Conservation (phyloP, 1,284 basidiomycete genomes). For the Sporisorium sorghi region DNA sequence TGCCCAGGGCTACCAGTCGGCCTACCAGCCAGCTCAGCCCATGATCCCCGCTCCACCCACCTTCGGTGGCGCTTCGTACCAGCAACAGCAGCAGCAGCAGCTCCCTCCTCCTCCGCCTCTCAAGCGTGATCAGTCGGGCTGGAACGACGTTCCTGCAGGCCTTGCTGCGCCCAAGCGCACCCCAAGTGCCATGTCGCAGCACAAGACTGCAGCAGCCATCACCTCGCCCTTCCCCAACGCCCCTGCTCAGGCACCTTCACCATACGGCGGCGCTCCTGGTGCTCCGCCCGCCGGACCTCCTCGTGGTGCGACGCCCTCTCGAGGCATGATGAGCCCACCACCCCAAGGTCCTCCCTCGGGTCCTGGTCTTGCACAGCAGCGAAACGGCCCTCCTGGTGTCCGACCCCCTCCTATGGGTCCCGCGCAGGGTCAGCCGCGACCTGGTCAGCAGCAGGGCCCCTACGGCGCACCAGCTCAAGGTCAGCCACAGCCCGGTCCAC, state of each 20-base stretch:
- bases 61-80: constrained; percentile 55
- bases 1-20: constrained; percentile 69
- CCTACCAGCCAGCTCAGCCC: constrained; percentile 53
- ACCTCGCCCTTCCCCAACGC: constrained; percentile 88
- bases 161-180: constrained; percentile 65
- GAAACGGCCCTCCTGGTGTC: constrained; percentile 36
- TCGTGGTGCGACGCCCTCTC: constrained; percentile 56
- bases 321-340: constrained; percentile 70
- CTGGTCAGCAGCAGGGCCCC: constrained; percentile 25
- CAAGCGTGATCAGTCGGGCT: constrained; percentile 80
- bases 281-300: constrained; percentile 66
- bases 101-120: constrained; percentile 71
- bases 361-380: constrained; percentile 43
- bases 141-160: constrained; percentile 85
- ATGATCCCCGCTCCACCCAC: constrained; percentile 70
- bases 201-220: constrained; percentile 72
- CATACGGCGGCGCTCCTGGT: constrained; percentile 45
- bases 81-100: constrained; percentile 43
- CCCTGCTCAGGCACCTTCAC: constrained; percentile 50
- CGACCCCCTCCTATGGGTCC: constrained; percentile 39
- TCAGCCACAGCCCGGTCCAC: constrained; percentile 38
- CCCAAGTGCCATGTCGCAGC: constrained; percentile 55
- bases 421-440: constrained; percentile 25
- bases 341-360: constrained; percentile 41
- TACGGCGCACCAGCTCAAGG: constrained; percentile 28